Base-by-base conservation (phyloP, 164 flowering plant species). In the Paratinospora sagittata region DNA sequence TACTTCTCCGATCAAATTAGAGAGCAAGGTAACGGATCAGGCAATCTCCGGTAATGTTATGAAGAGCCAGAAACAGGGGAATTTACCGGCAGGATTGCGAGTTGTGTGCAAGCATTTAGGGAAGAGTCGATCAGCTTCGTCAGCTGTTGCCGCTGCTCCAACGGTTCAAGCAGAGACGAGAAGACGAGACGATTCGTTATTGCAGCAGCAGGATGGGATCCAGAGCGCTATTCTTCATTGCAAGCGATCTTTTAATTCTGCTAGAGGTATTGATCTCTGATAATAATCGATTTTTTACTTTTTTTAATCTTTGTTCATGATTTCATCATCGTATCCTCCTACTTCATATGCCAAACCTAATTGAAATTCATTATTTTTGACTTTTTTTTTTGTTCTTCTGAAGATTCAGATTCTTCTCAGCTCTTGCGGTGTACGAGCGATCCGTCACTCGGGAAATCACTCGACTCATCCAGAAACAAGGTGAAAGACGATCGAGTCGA, bases 211-310 rank as follows among this genome's bases (percentile, higher is more conserved):
- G 73, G 98, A 94, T 72, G 93, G 93, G 45, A 94, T 94, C 63
- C 97, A 92, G 37, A 70, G 96, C 69, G 98, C 97, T 75, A 94
- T 94, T 72, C 73, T 91, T 26, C 98, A 94, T 67, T 94, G 97
- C 87, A 94, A 94, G 72, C 80, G 85, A 69, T 92, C 98, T 13
- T 84, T 94, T 77, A 89, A 85, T 65, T 81, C 86, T 33, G 81
- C 88, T 1, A 78, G 84, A 81, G 93, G 96, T 90, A 78, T 26
- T 26, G 8, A 16, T 1, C 17, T 55, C 21, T 27, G 10, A 37
- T 6, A n/a, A 9, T 70, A 5, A 14, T 19, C 3, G 39, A 52
- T 64, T 33, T 24, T 27, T 69, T 19, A 9, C 3, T 17, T 58
- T 26, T 74, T 39, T 9, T 14, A 14, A 2, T 45, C 30, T 14